Evolutionary conservation across 1,284 basidiomycete species (phyloP), one percentile per base, ranked within the genome.

Genomic region (Stereum hirsutum): DNA sequence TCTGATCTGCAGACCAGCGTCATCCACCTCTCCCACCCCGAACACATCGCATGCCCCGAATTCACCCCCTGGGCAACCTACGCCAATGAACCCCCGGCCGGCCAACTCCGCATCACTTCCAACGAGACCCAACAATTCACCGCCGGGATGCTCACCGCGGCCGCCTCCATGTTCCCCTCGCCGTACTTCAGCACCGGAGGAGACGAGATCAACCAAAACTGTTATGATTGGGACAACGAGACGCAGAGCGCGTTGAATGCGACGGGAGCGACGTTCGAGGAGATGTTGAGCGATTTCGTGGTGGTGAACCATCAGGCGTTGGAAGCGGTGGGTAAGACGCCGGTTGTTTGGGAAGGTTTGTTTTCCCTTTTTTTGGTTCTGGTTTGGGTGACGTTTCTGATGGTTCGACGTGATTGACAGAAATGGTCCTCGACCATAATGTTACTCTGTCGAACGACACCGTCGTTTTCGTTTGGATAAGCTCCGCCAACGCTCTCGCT

Each of bases 121-220:
- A 49, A 54, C n/a, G 44, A 49, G 11, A 60, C 58, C 11, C 25
- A 21, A 12, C 59, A 65, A 6, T 79, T 74, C 50, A 70, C 72
- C 11, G 53, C 61, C 7, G 57, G 59, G 6, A 54, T 84, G 21
- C 68, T 81, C 47, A 49, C 55, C 4, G 55, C 60, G 2, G 56
- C 67, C 2, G 57, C 72, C 2, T 57, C 62, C 11, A 60, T 74
- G 25, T 71, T 83, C 49, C 72, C 75, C 0, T 74, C 78, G 15
- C 66, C 58, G 19, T 69, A 84, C 47, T 76, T 92, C 56, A 79
- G 77, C 50, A 83, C 85, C 0, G 90, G 90, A 2, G 89, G 89
- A 0, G 90, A 92, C 56, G 89, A 94, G 61, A 59, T 91, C 46
- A 89, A 89, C 57, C 55, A 57, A 11, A 66, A 69, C 35, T 89